Evolutionary conservation across 805 yeast species (phyloP).

Genomic region (Kluyveromyces wickerhamii): DNA sequence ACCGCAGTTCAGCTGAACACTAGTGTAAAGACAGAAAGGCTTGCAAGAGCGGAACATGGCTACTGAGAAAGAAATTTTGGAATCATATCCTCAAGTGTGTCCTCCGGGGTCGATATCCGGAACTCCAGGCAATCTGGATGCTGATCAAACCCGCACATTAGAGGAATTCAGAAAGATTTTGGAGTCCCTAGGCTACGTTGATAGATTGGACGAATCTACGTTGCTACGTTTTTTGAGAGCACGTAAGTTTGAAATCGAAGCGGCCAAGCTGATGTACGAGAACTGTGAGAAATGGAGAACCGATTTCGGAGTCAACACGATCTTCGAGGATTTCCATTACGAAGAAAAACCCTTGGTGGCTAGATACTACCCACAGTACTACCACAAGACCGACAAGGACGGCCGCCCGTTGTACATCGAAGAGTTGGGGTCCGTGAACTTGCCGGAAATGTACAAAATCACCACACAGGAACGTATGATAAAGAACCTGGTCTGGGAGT

Average conservation of each 20-base stretch:
- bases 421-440: constrained; percentile 85
- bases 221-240: constrained; percentile 85
- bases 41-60: no score
- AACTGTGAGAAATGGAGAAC: constrained; percentile 90
- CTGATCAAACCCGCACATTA: constrained; percentile 55
- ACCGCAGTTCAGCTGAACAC: no score
- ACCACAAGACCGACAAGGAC: constrained; percentile 93
- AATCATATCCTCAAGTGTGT: constrained; percentile 63
- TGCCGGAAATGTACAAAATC: constrained; percentile 84
- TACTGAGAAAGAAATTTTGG: constrained; percentile 27
- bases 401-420: constrained; percentile 96
- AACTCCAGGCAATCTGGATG: constrained; percentile 70
- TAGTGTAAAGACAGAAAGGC: no score
- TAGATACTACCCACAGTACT: constrained; percentile 88
- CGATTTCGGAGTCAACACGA: constrained; percentile 78
- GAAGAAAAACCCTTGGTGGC: constrained; percentile 91
- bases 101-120: constrained; percentile 64
- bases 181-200: constrained; percentile 56
- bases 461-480: constrained; percentile 95
- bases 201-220: constrained; percentile 81
- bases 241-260: constrained; percentile 79
- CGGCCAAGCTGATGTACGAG: constrained; percentile 74
- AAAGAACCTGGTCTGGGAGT: constrained; percentile 94
- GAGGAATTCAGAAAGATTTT: constrained; percentile 51
- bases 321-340: constrained; percentile 80